Base-by-base conservation (phyloP, 2,329 filamentous ascomycete genomes). In the Xylaria arbuscula region DNA sequence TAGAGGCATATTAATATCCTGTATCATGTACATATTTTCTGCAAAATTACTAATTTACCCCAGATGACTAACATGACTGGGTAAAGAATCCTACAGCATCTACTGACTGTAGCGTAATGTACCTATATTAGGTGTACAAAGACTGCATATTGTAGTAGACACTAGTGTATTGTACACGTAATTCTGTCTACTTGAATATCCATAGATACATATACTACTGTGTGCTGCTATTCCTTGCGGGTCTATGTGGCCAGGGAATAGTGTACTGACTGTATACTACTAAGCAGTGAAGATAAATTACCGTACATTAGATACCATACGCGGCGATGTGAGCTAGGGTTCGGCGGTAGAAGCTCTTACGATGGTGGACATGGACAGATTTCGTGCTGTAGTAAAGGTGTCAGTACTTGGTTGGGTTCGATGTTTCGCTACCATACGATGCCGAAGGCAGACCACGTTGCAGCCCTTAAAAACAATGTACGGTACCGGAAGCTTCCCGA, bases 401-500 rank as follows among this genome's bases (percentile, higher is more conserved):
- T 66, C 51, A 53, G 57, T 62, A 62, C 51, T 22, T 51, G 62
- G 53, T n/a, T 47, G n/a, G 40, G 40, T 57, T 59, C 22, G 50
- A 57, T 32, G 60, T 60, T 62, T 71, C 67, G 67, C 47, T 69
- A 61, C 64, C 64, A 42, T 53, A 64, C 47, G 61, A 64, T 64
- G 45, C 17, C 28, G 28, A 50, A 64, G 64, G 51, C 32, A 56
- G 64, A 57, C 69, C 69, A 71, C 69, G 69, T 71, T 71, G 67
- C 64, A 62, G 64, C 67, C 69, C 57, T 69, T 67, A 60, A 51
- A 71, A 67, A 36, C 32, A 66, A 64, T 51, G 40, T 62, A 61
- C 47, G 66, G 69, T 69, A 69, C 69, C 69, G 69, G 69, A 69
- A 71, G 67, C 60, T 71, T 71, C 69, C 69, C 69, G 69, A 69